Percentiles rank a stretch among this genome's conserved stretches.
Evolutionary conservation across 192 early-diverging fungal species (phyloP).

Genomic region (Rhizoclosmatium sp.): DNA sequence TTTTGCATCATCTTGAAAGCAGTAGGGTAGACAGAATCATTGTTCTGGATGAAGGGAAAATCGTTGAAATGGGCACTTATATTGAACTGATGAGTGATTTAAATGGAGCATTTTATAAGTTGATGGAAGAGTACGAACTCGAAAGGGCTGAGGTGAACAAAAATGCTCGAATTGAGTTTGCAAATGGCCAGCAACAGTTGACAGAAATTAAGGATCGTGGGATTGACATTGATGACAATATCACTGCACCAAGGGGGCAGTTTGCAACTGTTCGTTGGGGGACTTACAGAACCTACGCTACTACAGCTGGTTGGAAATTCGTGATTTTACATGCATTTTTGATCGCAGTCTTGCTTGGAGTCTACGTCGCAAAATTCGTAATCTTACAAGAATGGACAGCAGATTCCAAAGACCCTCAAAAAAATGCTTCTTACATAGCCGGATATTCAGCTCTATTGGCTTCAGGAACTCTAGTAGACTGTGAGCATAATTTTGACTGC

Average conservation of each 20-base stretch:
- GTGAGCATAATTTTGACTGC: conserved; percentile 9
- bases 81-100: conserved; percentile 38
- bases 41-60: conserved; percentile 45
- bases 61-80: conserved; percentile 48
- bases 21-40: conserved; percentile 34
- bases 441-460: too few species aligned
- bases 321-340: background rate
- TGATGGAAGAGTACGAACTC: conserved; percentile 44
- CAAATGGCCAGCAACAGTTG: background rate
- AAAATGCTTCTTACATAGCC: too few species aligned
- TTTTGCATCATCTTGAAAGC: conserved; percentile 38
- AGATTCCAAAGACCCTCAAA: background rate
- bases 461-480: background rate
- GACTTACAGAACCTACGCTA: background rate
- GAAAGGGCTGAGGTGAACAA: conserved; percentile 35
- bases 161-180: background rate
- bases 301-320: conserved; percentile 5
- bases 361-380: background rate
- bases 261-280: conserved; percentile 6
- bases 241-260: background rate
- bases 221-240: conserved; percentile 11
- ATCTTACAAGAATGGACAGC: conserved; percentile 17
- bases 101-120: conserved; percentile 5
- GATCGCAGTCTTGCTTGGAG: background rate
- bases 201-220: background rate